Percentiles rank a stretch among this genome's conserved stretches.
phyloP scores from a whole-genome alignment of 306 rosid species.

The Boehmeria nivea region DNA sequence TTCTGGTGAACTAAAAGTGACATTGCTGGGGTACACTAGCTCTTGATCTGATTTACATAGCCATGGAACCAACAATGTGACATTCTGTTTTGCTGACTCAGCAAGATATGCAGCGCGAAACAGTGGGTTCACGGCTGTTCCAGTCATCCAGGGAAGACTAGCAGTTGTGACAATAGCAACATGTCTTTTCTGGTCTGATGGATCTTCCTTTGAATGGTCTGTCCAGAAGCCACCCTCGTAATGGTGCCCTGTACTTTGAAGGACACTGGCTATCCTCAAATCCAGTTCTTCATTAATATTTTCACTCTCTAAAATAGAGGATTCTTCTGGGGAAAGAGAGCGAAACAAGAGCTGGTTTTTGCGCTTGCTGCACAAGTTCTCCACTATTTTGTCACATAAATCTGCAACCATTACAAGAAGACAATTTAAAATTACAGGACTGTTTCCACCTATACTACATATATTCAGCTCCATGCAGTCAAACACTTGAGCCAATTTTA shows the following conservation, averaged over 20 bases:
- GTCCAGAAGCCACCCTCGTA: slow-evolving; percentile 92
- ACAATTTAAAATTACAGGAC: too few species aligned
- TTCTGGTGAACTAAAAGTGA: slow-evolving; percentile 82
- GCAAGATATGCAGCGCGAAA: slow-evolving; percentile 97
- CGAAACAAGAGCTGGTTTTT: slow-evolving; percentile 53
- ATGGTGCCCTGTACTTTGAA: slow-evolving; percentile 87
- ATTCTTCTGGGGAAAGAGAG: slow-evolving; percentile 54
- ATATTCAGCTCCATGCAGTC: too few species aligned
- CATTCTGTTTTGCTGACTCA: slow-evolving; percentile 65
- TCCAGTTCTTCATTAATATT: slow-evolving; percentile 73
- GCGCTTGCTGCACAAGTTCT: slow-evolving; percentile 78
- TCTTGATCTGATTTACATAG: slow-evolving; percentile 91
- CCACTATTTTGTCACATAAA: slow-evolving; percentile 82
- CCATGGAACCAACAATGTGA: slow-evolving; percentile 95
- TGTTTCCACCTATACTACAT: too few species aligned
- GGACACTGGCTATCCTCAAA: slow-evolving; percentile 84
- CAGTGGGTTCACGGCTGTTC: slow-evolving; percentile 94
- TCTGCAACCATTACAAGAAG: slow-evolving; percentile 48
- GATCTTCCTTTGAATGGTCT: slow-evolving; percentile 57
- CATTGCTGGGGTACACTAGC: slow-evolving; percentile 66
- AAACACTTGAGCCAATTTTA: background rate
- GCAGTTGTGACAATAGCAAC: slow-evolving; percentile 98
- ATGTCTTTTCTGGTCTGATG: slow-evolving; percentile 54
- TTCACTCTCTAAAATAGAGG: slow-evolving; percentile 57
- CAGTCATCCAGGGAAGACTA: slow-evolving; percentile 99